Percentiles rank a stretch among this genome's conserved stretches.
These are phyloP conservation scores for Leccinum obscurum DNA, from an alignment of 768 basidiomycete genomes.

Conservation along the genomic window DNA sequence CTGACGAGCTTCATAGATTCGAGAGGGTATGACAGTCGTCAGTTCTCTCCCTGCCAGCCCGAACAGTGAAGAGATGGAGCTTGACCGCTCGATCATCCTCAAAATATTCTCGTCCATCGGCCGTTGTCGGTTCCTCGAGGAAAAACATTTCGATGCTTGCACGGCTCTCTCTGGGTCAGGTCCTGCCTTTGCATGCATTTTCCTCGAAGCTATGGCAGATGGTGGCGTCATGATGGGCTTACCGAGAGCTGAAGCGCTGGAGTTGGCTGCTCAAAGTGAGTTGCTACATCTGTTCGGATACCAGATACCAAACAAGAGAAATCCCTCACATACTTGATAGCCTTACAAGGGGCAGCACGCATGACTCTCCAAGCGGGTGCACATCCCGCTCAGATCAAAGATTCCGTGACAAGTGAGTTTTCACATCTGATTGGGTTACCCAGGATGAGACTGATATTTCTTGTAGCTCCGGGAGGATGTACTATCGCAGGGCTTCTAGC, in stretches of 20 bases:
- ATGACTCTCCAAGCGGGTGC: slow-evolving; percentile 89
- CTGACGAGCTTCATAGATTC: slow-evolving; percentile 59
- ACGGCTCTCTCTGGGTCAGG: slow-evolving; percentile 96
- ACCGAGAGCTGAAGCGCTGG: slow-evolving; percentile 89
- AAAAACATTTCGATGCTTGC: slow-evolving; percentile 98
- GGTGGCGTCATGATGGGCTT: slow-evolving; percentile 99
- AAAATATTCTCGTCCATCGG: slow-evolving; percentile 98
- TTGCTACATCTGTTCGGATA: slow-evolving; percentile 4
- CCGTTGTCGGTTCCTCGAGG: slow-evolving; percentile 92
- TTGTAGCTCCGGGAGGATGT: slow-evolving; percentile 90
- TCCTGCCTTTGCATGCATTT: slow-evolving; percentile 95
- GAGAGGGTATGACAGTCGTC: slow-evolving; percentile 98
- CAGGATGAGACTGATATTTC: slow-evolving; percentile 3
- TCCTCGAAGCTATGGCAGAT: slow-evolving; percentile 98
- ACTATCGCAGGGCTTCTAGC: slow-evolving; percentile 97
- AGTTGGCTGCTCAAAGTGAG: slow-evolving; percentile 93
- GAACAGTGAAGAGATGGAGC: slow-evolving; percentile 43
- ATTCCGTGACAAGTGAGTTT: slow-evolving; percentile 90
- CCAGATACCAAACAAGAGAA: not conserved
- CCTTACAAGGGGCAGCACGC: slow-evolving; percentile 92
- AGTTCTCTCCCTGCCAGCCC: slow-evolving; percentile 61
- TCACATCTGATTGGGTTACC: not conserved
- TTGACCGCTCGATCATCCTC: slow-evolving; percentile 71
- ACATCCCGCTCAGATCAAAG: slow-evolving; percentile 96
- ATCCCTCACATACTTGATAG: slow-evolving; percentile 40